Base-by-base conservation (phyloP, 345 rosid species). In the Ailanthus altissimus region DNA sequence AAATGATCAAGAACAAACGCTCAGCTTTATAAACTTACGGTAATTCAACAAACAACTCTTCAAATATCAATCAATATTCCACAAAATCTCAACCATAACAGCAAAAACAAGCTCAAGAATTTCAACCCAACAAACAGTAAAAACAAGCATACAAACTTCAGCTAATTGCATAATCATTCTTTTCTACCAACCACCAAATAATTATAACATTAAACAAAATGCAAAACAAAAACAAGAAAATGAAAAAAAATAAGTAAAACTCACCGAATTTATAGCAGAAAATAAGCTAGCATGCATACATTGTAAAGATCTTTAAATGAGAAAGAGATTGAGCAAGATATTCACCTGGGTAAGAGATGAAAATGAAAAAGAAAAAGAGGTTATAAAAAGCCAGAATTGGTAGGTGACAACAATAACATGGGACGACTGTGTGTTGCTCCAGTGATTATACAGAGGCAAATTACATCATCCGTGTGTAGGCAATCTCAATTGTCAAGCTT, bases 291-390 rank as follows among this genome's bases (percentile, higher is more conserved):
- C 18, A 62, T 11, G 6, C 1, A 46, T 20, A 36, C 69, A 62
- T 49, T 61, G 49, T 16, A 20, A 15, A 74, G 77, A 74, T 61
- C 70, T 20, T 62, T 4, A 47, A 61, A 60, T 46, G 4, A 49
- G 28, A 61, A 61, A 14, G 47, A 59, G 6, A 46, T 47, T 13
- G 11, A 63, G 50, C 0, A 54, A 71, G n/a, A 60, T 45, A 43
- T 4, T 46, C 51, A 59, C 67, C 76, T 73, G 58, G 46, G 25
- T 57, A 13, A 4, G 20, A 21, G 36, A 64, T 72, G 20, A 7
- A 42, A 42, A 38, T 26, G 65, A 72, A 1, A 9, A 47, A 62
- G 26, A 4, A 32, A 53, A 36, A 18, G 2, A 7, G 21, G 6
- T 21, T 1, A 36, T 28, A 10, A 16, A 61, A 7, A 43, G 54